Evolutionary conservation across 2,329 filamentous ascomycete genomes (phyloP), one percentile per base, ranked within the genome.

Genomic region (Zarea fungicola): DNA sequence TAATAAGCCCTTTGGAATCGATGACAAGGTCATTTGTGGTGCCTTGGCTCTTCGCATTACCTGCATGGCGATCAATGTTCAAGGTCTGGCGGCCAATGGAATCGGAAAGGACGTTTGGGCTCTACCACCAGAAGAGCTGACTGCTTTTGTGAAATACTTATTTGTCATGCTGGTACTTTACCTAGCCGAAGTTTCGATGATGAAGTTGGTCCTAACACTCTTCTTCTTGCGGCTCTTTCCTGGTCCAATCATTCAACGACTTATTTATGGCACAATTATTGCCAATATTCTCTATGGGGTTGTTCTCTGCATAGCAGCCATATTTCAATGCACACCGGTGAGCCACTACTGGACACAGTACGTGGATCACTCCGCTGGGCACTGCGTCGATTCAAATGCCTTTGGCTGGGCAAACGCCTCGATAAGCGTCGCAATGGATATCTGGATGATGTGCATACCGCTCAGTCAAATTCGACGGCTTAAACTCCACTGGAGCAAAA

Each of bases 141-240:
- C 68, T 23, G 57, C 58, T 1, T n/a, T n/a, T n/a, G n/a, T n/a
- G n/a, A n/a, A n/a, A n/a, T n/a, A n/a, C n/a, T n/a, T n/a, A 9
- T 74, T 80, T 23, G 58, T 67, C 7, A 62, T 65, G 22, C 68
- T 61, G 54, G 53, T 65, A 6, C 43, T 76, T 19, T 78, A 80
- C 58, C 76, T 78, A 55, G 45, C 61, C 3, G 62, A 72, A 14
- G 59, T 77, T 11, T 62, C 71, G 2, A 60, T 76, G 22, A 65
- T 76, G 14, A 78, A 80, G 54, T 59, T 77, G 5, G 70, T 76
- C 0, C 64, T 82, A 21, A 62, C 81, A 1, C 67, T 75, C 56
- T 79, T 81, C 60, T 81, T 79, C 55, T 62, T 77, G 5, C 71
- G 75, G 45, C 74, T 81, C 48, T 82, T 82, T 52, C 74, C 74